Evolutionary conservation across 2,329 filamentous ascomycete genomes (phyloP), one percentile per base, ranked within the genome.

Genomic region (Aspergillus sp.): DNA sequence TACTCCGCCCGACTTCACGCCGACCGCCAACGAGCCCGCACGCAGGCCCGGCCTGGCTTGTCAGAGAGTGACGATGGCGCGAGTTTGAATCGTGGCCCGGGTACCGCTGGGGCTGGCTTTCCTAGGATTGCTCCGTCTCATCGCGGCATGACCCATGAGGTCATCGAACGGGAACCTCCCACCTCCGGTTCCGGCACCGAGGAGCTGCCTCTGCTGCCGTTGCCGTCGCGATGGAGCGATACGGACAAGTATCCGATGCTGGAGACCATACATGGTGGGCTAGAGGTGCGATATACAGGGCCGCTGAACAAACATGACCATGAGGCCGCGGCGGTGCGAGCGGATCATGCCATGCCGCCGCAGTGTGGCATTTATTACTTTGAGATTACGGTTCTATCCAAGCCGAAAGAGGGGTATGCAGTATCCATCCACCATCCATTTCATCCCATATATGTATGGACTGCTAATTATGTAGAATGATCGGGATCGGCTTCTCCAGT

Each of bases 291-390:
- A 49, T 82, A 81, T 59, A 70, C 67, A 36, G 79, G 79, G 26
- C 65, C 73, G 7, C 70, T 72, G 36, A 80, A 81, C 62, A 76
- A 77, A 40, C 71, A 75, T 48, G 81, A 85, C 8, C 73, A 86
- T 60, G 93, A 97, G 64, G 87, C 88, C 12, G 88, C 82, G 33
- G 81, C 87, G 8, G 82, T 95, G 48, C 82, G 93, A 47, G 81
- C 90, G 29, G 86, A 98, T 65, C 76, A 89, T 63, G 80, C 83
- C 42, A 96, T 97, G 81, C 89, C 93, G 3, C 77, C 82, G 33
- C 85, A 94, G 60, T 93, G 87, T 55, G 93, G 93, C 2, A 84
- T 98, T 49, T 98, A 95, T 67, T 98, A 98, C 65, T 98, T 82
- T 61, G 93, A 98, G 59, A 74, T 82, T 32, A 79, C 78, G 6